These are phyloP conservation scores for Musa acuminata DNA, from an alignment of 176 grass and related monocot species.

Conservation along the genomic window DNA sequence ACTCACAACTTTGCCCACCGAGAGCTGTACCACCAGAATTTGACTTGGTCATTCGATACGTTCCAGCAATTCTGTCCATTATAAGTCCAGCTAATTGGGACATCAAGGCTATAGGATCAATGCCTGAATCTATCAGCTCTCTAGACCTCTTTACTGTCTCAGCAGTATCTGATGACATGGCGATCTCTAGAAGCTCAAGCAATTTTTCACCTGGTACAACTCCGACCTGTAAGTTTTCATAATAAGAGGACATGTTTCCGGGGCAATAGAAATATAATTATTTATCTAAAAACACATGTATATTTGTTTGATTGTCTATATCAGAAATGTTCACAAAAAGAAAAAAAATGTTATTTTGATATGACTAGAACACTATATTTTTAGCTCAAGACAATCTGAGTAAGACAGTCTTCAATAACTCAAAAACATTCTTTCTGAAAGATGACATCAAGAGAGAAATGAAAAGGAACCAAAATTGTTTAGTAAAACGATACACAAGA, in stretches of 20 bases:
- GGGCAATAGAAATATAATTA: background rate
- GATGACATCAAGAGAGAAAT: too few relatives aligned
- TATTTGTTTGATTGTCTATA: too few relatives aligned
- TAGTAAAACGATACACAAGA: too few relatives aligned
- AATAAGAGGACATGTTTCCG: background rate
- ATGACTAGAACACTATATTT: too few relatives aligned
- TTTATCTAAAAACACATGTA: background rate
- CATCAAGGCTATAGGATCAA: constrained; percentile 92
- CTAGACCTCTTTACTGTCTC: constrained; percentile 89
- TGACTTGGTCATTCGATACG: constrained; percentile 49
- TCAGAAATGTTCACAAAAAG: too few relatives aligned
- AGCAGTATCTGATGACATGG: constrained; percentile 85
- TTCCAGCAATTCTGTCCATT: constrained; percentile 98
- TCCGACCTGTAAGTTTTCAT: constrained; percentile 40
- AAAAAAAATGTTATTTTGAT: too few relatives aligned
- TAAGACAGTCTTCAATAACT: too few relatives aligned
- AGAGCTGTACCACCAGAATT: constrained; percentile 43
- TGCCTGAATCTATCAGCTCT: constrained; percentile 87
- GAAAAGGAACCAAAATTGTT: too few relatives aligned
- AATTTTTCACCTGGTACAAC: constrained; percentile 91
- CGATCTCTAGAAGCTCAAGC: constrained; percentile 79
- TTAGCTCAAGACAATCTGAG: too few relatives aligned
- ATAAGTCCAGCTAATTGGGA: constrained; percentile 96
- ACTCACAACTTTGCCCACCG: constrained; percentile 74
- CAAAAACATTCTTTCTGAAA: too few relatives aligned